Base-by-base conservation (phyloP, 805 yeast species). In the Naumovozyma baii region DNA sequence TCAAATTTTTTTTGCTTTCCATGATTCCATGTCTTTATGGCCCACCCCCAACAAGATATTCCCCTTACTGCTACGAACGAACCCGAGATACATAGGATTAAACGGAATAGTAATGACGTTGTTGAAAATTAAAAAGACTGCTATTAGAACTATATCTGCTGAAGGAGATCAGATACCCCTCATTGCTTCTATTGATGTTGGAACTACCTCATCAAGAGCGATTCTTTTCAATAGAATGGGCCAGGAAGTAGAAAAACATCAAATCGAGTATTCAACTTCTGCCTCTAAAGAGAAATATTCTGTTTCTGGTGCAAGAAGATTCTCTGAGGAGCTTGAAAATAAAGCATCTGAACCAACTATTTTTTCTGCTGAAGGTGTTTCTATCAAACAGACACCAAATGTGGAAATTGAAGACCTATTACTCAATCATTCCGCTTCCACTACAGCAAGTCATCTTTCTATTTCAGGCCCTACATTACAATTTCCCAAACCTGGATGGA, bases 131-230 rank as follows among this genome's bases (percentile, higher is more conserved):
- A n/a, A n/a, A n/a, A n/a, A n/a, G n/a, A n/a, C n/a, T n/a, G n/a
- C n/a, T 7, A 22, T 22, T 22, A 7, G 26, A 7, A 22, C 26
- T 10, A 10, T 10, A 7, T 22, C 26, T 10, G 10, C 7, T 22
- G 26, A 22, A 7, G 26, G 26, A 10, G 26, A 22, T 10, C 10
- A 22, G 2, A 46, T 54, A 32, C 73, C 73, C 1, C 49, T 69
- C 32, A 58, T 84, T 37, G 87, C 84, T 13, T 75, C 94, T 40
- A 78, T 86, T 33, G 96, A 86, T 61, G 84, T 80, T 36, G 96
- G 96, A 31, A 87, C 96, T 19, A 87, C 95, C 2, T 83, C 95
- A 16, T 83, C 95, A 17, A 72, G 97, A 51, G 88, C 83, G 32
- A 88, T 88, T 43, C 69, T 86, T 36, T 90, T 88, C 65, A 69